Evolutionary conservation across 2,329 filamentous ascomycete genomes (phyloP).

Genomic region (Ceratocystis destructans): DNA sequence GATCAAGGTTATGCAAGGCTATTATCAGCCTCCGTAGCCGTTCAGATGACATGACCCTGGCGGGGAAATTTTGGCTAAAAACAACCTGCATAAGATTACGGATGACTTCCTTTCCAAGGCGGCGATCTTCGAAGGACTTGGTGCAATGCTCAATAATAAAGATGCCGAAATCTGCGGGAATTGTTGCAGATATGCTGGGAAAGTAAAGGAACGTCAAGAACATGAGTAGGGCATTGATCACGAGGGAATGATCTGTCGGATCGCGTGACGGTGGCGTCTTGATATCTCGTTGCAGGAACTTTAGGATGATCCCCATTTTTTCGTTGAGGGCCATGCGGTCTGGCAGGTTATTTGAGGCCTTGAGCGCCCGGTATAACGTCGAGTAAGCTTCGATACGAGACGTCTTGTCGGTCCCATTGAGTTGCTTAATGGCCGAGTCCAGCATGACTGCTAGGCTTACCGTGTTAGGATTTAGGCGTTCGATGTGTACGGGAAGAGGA

Average conservation of each 20-base stretch:
- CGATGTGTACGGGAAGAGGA: constrained; percentile 34
- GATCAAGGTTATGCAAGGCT: constrained; percentile 57
- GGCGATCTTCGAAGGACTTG: constrained; percentile 52
- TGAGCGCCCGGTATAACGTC: constrained; percentile 60
- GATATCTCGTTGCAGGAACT: constrained; percentile 76
- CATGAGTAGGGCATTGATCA: constrained; percentile 64
- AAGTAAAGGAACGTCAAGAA: constrained; percentile 66
- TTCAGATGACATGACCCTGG: constrained; percentile 58
- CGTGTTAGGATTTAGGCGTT: constrained; percentile 24
- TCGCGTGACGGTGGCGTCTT: constrained; percentile 44
- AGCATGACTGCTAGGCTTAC: constrained; percentile 55
- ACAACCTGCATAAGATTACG: constrained; percentile 71
- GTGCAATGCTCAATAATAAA: constrained; percentile 75
- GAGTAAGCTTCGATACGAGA: constrained; percentile 76
- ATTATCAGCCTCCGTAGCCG: constrained; percentile 58
- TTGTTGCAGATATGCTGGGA: constrained; percentile 50
- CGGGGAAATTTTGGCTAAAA: constrained; percentile 63
- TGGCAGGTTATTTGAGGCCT: constrained; percentile 69
- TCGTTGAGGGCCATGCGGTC: constrained; percentile 56
- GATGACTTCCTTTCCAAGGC: constrained; percentile 60
- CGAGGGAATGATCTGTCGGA: constrained; percentile 51
- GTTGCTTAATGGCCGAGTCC: constrained; percentile 68
- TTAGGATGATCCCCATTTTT: constrained; percentile 63
- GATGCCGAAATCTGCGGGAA: constrained; percentile 64
- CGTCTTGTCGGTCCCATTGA: constrained; percentile 59